Base-by-base conservation (phyloP, 2,329 filamentous ascomycete genomes). In the Aspergillus luchuensis region DNA sequence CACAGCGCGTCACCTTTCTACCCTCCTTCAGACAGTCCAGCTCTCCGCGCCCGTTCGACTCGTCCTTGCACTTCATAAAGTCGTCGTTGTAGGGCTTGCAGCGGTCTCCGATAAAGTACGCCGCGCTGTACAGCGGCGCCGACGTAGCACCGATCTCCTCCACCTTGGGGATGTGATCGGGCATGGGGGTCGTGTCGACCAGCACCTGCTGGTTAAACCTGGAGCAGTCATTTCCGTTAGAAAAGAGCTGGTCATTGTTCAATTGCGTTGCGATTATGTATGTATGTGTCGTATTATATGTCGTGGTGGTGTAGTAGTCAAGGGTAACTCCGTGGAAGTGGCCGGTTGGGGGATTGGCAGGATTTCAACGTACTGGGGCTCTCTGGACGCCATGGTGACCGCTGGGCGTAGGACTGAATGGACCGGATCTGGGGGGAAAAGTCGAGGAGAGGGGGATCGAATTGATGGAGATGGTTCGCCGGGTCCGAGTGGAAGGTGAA, bases 31-130 rank as follows among this genome's bases (percentile, higher is more conserved):
- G 82, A 81, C 95, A 99, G 69, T 97, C 91, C 66, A 96, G 79
- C 84, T 99, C 95, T 77, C 92, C 95, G 79, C 87, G 88, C 72
- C 95, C 95, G 65, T 91, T 89, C 72, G 92, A 89, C 81, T 97
- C 92, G 69, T 87, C 91, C 89, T 99, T 99, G 90, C 95, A 99
- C 83, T 96, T 91, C 94, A 99, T 99, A 82, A 90, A 99, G 81
- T 99, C 95, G 84, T 99, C 95, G 80, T 98, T 98, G 85, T 93
- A 99, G 60, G 91, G 84, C 77, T 87, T 90, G 88, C 95, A 99
- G 75, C 94, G 89, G 68, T 92, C 93, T 66, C 95, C 95, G 76
- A 99, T 99, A 79, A 98, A 99, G 85, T 91, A 99, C 56, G 92
- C 88, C 33, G 95, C 95, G 67, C 91, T 96, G 62, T 96, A 84